Evolutionary conservation across 192 early-diverging fungal species (phyloP).

Genomic region (Entomortierella parvispora): DNA sequence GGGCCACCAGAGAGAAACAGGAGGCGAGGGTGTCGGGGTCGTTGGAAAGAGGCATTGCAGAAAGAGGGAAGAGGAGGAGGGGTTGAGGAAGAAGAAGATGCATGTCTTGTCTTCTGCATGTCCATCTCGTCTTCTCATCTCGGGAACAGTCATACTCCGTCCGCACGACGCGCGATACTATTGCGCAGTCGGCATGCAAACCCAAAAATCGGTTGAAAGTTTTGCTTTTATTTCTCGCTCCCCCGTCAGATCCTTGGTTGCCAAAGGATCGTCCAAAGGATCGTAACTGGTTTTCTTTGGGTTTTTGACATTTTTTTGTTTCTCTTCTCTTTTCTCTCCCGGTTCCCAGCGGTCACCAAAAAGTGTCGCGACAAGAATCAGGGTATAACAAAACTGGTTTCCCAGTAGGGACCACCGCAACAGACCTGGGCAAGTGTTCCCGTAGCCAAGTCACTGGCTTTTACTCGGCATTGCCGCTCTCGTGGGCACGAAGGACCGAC

Average conservation of each 20-base stretch:
- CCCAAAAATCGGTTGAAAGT: no score
- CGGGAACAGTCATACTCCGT: no score
- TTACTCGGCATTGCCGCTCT: slow-evolving; percentile 9
- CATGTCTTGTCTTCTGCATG: neutral
- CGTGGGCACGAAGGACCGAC: slow-evolving; percentile 34
- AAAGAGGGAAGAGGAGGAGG: slow-evolving; percentile 1
- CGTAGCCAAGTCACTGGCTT: no score
- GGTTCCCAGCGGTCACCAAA: neutral
- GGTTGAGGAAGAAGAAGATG: neutral
- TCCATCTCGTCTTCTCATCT: no score
- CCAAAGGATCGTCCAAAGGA: slow-evolving; percentile 2
- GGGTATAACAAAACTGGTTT: slow-evolving; percentile 8
- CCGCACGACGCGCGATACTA: no score
- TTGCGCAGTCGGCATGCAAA: no score
- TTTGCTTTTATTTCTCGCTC: no score
- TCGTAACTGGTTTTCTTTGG: neutral
- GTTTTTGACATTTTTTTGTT: slow-evolving; percentile 10
- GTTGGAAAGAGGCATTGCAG: slow-evolving; percentile 13
- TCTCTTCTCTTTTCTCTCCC: neutral
- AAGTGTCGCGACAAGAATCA: neutral
- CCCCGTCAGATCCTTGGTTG: no score
- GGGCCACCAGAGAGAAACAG: slow-evolving; percentile 10
- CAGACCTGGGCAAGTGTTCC: no score
- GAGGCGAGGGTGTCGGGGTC: slow-evolving; percentile 4
- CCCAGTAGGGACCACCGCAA: no score